Evolutionary conservation across 2,329 filamentous ascomycete species (phyloP).

Genomic region (Penicillium sp.): DNA sequence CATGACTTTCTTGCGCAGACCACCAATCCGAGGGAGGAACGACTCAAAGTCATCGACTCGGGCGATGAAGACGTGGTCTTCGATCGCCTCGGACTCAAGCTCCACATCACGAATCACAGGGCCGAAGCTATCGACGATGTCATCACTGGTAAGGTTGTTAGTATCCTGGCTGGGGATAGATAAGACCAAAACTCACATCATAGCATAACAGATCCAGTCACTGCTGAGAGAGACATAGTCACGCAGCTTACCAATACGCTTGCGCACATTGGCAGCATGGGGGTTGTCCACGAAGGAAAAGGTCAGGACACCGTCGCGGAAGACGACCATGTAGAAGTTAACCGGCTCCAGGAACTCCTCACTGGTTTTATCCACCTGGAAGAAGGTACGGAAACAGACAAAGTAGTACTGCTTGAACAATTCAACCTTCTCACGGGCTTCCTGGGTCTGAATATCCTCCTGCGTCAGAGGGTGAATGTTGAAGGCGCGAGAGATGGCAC

Average conservation of each 20-base stretch:
- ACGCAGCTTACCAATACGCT: conserved; percentile 85
- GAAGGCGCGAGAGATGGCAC: conserved; percentile 87
- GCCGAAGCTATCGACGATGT: conserved; percentile 95
- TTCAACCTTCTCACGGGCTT: conserved; percentile 97
- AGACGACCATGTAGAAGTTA: conserved; percentile 96
- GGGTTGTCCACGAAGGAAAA: conserved; percentile 89
- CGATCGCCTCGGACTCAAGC: conserved; percentile 83
- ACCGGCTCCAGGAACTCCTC: conserved; percentile 88
- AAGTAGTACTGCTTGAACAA: conserved; percentile 98
- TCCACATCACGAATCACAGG: conserved; percentile 87
- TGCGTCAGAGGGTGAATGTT: conserved; percentile 92
- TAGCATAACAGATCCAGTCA: conserved; percentile 98
- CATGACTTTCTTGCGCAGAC: conserved; percentile 91
- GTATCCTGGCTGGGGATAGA: conserved; percentile 21
- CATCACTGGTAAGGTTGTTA: conserved; percentile 59
- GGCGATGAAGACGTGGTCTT: conserved; percentile 92
- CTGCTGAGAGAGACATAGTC: conserved; percentile 93
- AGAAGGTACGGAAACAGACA: conserved; percentile 93
- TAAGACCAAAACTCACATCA: conserved; percentile 66
- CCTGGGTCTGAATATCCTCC: conserved; percentile 93
- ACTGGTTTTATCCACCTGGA: conserved; percentile 72
- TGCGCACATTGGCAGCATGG: conserved; percentile 84
- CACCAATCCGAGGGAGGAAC: conserved; percentile 84
- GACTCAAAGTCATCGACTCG: conserved; percentile 83
- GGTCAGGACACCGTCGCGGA: conserved; percentile 89